Evolutionary conservation across 768 basidiomycete genomes (phyloP), one percentile per base, ranked within the genome.

Genomic region (Strobilomyces echinocephalus): DNA sequence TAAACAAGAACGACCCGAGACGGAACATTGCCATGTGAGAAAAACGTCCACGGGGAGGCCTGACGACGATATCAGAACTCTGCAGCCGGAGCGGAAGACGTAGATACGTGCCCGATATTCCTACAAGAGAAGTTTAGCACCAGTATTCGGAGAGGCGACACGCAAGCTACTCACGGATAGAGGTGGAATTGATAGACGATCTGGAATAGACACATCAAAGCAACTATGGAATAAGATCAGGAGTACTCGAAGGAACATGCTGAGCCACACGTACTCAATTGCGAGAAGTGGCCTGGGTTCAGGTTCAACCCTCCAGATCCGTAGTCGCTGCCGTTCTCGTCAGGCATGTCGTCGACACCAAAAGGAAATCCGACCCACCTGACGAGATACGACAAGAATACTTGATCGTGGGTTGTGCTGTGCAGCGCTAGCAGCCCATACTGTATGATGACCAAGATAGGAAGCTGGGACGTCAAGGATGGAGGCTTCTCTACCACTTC

Each of bases 181-280:
- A 91, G 78, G 64, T 91, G 84, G 65, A 92, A 94, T 63, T 94
- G 94, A 66, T 94, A 95, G 35, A 85, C 83, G 48, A 97, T 88
- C 69, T 95, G 93, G 56, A 85, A 89, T n/a, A 93, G 76, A 69
- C 91, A 95, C 94, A 97, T 95, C 52, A 95, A 62, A 7, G 90
- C 91, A 66, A 90, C 90, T 92, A 59, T n/a, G 46, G 53, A 34
- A n/a, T 28, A 3, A 18, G 52, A 39, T 50, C 41, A 56, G 58
- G 7, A 8, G 0, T 21, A 46, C 24, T 52, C n/a, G 20, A 58
- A 60, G 43, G 20, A 34, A 26, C 14, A 26, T 36, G 39, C 7
- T 15, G 46, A 26, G 14, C 10, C n/a, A 4, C 35, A 73, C 81
- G 48, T 55, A 91, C 87, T 94, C 16, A 97, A 79, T 66, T 92